Evolutionary conservation across 805 yeast genomes (phyloP), one percentile per base, ranked within the genome.

Genomic region (Ogataea pini): DNA sequence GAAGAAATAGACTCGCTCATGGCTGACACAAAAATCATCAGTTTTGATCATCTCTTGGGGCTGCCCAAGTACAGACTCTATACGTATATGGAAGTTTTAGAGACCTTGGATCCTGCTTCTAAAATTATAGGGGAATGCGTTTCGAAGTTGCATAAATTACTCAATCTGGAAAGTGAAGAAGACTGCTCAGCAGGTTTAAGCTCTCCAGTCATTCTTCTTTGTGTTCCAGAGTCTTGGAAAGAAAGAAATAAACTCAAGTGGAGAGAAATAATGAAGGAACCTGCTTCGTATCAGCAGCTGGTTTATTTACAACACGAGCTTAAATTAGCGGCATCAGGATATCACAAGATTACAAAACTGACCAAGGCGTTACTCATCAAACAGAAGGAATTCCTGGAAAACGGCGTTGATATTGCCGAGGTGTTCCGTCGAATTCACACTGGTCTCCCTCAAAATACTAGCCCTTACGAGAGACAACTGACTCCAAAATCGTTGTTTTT

Each of bases 401-500:
- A 32, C 8, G 51, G 49, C 20, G 45, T 51, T 2, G 28, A 36
- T 12, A 47, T 58, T 3, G 56, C 55, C 2, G 34, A 20, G 6
- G 20, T 19, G 7, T 58, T 60, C n/a, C 42, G 44, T 12, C 47
- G 42, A 16, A 33, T 59, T 10, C 44, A 48, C 33, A 31, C 22
- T 3, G 52, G 48, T 2, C 42, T 58, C 8, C 60, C 60, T 1
- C 24, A 22, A 3, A 29, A 16, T 4, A 25, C 45, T 17, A 37
- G 27, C 13, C 20, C 3, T 8, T 12, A 20, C 9, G 49, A 44
- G 5, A 8, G 42, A 8, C 47, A 46, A 27, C 38, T 56, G 20
- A 62, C 68, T 0, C 68, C 68, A 13, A 56, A 31, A 10, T 49
- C 64, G 2, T 44, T 48, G 4, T 45, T 50, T 20, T 62, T 61